phyloP scores from a whole-genome alignment of 257 asterid genomes.

The Pogostemon cablin region DNA sequence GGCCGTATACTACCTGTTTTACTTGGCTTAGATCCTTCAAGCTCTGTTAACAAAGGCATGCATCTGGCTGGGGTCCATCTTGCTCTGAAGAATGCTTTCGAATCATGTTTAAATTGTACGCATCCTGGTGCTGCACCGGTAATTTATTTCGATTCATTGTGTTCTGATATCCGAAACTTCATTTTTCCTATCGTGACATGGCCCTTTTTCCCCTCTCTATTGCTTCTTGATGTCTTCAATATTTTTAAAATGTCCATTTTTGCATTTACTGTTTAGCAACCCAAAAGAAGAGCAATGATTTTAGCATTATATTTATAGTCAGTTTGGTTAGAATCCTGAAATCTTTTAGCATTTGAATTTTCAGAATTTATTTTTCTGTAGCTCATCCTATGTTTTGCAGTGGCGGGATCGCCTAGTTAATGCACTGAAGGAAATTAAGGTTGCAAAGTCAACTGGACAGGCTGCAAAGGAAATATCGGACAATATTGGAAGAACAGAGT shows the following conservation, averaged over 20 bases:
- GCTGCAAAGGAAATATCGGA: conserved; percentile 42
- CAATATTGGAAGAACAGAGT: conserved; percentile 49
- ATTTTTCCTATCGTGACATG: conserved; percentile 19
- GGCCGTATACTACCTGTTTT: conserved; percentile 96
- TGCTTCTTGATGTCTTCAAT: conserved; percentile 2
- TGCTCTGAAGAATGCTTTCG: conserved; percentile 88
- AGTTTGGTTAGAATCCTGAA: background rate
- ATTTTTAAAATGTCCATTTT: too few relatives aligned
- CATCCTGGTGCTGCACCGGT: conserved; percentile 99
- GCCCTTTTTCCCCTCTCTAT: conserved; percentile 15
- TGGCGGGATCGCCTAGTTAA: conserved; percentile 87
- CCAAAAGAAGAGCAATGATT: conserved; percentile 6
- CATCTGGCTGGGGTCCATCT: conserved; percentile 71
- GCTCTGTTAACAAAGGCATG: conserved; percentile 62
- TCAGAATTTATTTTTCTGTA: conserved; percentile 12
- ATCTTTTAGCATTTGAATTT: conserved; percentile 8
- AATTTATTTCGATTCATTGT: conserved; percentile 30
- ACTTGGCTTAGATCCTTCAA: conserved; percentile 81
- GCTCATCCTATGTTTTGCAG: conserved; percentile 43
- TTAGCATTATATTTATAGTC: conserved; percentile 9
- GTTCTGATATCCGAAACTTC: conserved; percentile 1
- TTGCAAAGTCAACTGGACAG: conserved; percentile 52
- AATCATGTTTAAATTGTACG: conserved; percentile 85
- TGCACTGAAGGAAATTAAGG: conserved; percentile 68
- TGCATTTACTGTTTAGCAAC: conserved; percentile 12